Evolutionary conservation across 768 basidiomycete genomes (phyloP).

Genomic region (Fomitopsis pulvina): DNA sequence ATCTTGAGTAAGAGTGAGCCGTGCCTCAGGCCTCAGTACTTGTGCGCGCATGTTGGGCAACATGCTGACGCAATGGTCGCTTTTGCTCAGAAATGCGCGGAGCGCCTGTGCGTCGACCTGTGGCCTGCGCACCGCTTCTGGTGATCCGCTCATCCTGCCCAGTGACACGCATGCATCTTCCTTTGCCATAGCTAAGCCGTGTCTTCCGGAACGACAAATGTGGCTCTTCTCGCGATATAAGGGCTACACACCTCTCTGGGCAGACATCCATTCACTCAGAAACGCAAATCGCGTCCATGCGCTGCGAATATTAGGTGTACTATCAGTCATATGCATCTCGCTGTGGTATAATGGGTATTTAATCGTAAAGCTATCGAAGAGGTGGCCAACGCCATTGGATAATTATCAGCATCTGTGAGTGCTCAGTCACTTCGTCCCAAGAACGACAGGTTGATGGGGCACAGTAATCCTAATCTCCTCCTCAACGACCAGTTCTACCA

Average conservation of each 20-base stretch:
- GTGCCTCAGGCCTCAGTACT: no score
- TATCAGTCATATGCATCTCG: background rate
- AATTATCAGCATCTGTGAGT: conserved; percentile 17
- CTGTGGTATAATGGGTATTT: background rate
- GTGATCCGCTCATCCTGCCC: no score
- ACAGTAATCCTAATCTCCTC: conserved; percentile 9
- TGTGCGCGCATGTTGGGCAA: no score
- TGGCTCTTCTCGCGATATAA: conserved; percentile 1
- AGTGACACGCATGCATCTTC: no score
- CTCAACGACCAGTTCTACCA: conserved; percentile 6
- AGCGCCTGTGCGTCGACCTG: no score
- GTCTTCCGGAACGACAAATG: no score
- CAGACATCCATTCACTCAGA: background rate
- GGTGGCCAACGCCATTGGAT: conserved; percentile 10
- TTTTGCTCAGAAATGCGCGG: no score
- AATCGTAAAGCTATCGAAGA: background rate
- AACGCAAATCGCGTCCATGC: background rate
- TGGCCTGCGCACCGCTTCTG: no score
- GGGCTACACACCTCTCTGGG: conserved; percentile 5
- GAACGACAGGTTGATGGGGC: background rate
- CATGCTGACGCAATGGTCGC: no score
- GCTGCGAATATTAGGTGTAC: background rate
- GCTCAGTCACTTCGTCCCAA: background rate
- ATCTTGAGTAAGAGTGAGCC: no score
- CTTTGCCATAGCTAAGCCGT: no score